Evolutionary conservation across 108 stramenopile genomes (phyloP), one percentile per base, ranked within the genome.

Genomic region (Bacterosira constricta): DNA sequence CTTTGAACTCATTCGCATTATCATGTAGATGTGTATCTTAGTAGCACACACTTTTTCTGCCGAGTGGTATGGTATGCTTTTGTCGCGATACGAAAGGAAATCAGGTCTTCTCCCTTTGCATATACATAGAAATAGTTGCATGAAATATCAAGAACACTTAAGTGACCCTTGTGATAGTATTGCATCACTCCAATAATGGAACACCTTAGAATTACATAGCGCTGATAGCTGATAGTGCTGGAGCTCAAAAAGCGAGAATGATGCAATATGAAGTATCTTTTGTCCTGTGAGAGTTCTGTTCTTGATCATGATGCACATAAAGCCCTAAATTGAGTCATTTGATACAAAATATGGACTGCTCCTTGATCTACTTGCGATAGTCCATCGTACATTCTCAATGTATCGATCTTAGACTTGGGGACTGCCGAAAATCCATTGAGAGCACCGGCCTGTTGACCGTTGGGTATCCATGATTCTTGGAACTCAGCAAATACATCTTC

Each of bases 401-500:
- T 46, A 51, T 65, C 47, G 3, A 41, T 38, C 15, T 27, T 38
- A 7, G 21, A 13, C 0, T 4, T n/a, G 12, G 46, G 64, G 21
- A 29, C 11, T 4, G 37, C 12, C 53, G n/a, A 32, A 34, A 63
- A 21, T 31, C n/a, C 42, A 32, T 32, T 15, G 1, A 23, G 20
- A 37, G 5, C 3, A 15, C 17, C 31, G 32, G 38, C 30, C 39
- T 41, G 13, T 54, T 54, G 1, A 25, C 35, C 3, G 18, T 55
- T 10, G 21, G 51, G 26, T 12, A 25, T 27, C 58, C 15, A 58
- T 15, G 23, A 17, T 35, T 41, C 68, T 57, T 69, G 37, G n/a
- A 76, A 25, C 45, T 76, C 56, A 3, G 60, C 53, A 49, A 70
- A 80, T 30, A 70, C 44, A 60, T 80, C 72, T 50, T 80, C 80